A percentile compares a stretch with the other conserved stretches of the same genome.
Conservation (phyloP, 2,329 filamentous ascomycete species). For the Pezicula rhizophila region DNA sequence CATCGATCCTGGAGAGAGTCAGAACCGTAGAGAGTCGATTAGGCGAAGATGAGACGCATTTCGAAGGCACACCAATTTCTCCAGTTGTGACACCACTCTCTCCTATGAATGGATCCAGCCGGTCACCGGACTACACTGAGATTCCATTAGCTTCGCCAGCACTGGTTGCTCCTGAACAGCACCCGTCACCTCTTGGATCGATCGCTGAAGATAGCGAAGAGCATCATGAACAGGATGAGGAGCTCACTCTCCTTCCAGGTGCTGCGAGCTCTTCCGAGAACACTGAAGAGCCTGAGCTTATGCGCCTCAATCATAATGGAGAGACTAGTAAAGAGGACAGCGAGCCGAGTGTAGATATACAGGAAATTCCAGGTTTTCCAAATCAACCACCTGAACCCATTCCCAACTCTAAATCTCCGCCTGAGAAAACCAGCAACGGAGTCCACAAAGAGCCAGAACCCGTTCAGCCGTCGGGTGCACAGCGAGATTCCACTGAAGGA, state of each 20-base stretch:
- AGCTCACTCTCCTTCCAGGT: constrained; percentile 2
- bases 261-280: neutral
- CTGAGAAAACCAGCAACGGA: neutral
- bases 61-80: constrained; percentile 13
- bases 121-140: constrained; percentile 2
- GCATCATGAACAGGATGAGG: constrained; percentile 11
- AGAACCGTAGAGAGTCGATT: constrained; percentile 17
- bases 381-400: neutral
- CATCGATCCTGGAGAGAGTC: constrained; percentile 19
- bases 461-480: neutral
- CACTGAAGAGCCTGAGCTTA: neutral
- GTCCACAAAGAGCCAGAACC: neutral
- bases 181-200: constrained; percentile 16
- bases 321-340: neutral
- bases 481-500: constrained; percentile 3
- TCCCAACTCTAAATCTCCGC: neutral
- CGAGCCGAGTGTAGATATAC: neutral
- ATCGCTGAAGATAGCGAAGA: constrained; percentile 16
- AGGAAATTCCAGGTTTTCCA: neutral
- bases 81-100: constrained; percentile 16
- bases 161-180: constrained; percentile 10
- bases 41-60: constrained; percentile 14
- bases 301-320: neutral
- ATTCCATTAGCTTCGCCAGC: constrained; percentile 7
- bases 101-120: constrained; percentile 12